These are phyloP conservation scores for Aspergillus cejpii DNA, from an alignment of 2,329 filamentous ascomycete species.

Conservation along the genomic window DNA sequence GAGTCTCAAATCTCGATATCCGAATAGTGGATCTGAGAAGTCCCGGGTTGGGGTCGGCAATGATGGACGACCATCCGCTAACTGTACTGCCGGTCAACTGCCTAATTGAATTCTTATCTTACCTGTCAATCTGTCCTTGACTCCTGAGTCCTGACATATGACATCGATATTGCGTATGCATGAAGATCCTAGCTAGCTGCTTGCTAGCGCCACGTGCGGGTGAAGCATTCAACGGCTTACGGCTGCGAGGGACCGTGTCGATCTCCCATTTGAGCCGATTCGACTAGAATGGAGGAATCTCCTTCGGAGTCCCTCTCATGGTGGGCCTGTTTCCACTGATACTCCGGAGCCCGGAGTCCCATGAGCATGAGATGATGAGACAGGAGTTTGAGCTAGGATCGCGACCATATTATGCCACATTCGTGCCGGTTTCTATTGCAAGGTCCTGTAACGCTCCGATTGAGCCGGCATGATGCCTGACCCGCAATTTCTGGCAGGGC, in stretches of 20 bases:
- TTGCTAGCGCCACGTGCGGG: constrained; percentile 37
- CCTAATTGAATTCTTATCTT: neutral
- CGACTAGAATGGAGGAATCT: constrained; percentile 11
- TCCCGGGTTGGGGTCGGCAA: neutral
- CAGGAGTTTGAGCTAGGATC: constrained; percentile 6
- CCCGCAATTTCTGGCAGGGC: neutral
- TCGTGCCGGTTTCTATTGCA: neutral
- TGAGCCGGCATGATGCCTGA: constrained; percentile 3
- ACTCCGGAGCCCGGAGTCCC: too few species aligned
- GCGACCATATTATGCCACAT: neutral
- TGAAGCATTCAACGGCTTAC: constrained; percentile 34
- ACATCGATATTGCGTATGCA: constrained; percentile 22
- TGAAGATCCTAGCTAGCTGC: constrained; percentile 31
- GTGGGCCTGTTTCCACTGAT: constrained; percentile 18
- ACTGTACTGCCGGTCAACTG: neutral
- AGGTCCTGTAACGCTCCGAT: constrained; percentile 1
- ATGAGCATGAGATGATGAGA: too few species aligned
- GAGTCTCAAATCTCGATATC: neutral
- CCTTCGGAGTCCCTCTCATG: constrained; percentile 12
- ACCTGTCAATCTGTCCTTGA: neutral
- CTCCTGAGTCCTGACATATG: constrained; percentile 5
- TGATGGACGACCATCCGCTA: neutral
- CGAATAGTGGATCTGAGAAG: neutral
- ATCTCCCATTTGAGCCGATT: constrained; percentile 32
- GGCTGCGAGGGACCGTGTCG: constrained; percentile 35